Percentiles rank a stretch among this genome's conserved stretches.
phyloP scores from a whole-genome alignment of 768 basidiomycete genomes.

The Tylopilus rubrobrunneus region DNA sequence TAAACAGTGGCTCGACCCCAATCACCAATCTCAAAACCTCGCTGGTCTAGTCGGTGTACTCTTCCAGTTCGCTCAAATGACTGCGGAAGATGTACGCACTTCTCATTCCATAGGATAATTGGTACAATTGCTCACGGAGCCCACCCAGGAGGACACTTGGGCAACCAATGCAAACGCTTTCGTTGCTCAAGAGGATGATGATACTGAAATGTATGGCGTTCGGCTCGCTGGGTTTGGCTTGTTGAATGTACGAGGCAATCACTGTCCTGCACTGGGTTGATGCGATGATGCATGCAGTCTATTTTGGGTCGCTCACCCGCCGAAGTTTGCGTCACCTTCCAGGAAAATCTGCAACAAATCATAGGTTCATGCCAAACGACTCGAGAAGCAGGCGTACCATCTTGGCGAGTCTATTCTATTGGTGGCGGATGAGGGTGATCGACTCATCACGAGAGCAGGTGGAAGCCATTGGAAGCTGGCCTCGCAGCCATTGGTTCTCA shows the following conservation, averaged over 20 bases:
- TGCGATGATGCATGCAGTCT: constrained; percentile 34
- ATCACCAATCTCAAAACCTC: constrained; percentile 36
- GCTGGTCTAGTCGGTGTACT: constrained; percentile 48
- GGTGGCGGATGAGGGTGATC: neutral
- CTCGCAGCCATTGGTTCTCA: constrained; percentile 81
- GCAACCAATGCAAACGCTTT: constrained; percentile 86
- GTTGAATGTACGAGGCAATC: constrained; percentile 49
- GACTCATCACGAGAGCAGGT: constrained; percentile 48
- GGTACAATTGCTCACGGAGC: neutral
- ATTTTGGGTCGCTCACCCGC: constrained; percentile 54
- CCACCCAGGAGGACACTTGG: constrained; percentile 83
- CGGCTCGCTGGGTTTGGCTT: constrained; percentile 85
- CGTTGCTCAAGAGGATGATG: constrained; percentile 93
- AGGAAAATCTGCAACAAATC: constrained; percentile 50
- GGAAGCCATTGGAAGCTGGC: constrained; percentile 86
- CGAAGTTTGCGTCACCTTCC: constrained; percentile 50
- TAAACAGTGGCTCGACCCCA: constrained; percentile 56
- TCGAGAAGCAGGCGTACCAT: constrained; percentile 49
- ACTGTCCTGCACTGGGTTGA: neutral
- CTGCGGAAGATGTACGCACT: constrained; percentile 73
- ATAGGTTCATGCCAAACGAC: constrained; percentile 53
- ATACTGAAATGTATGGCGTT: constrained; percentile 75
- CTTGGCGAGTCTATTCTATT: constrained; percentile 50
- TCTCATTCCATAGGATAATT: neutral
- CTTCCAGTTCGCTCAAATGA: constrained; percentile 81